A percentile compares a stretch with the other conserved stretches of the same genome.
These are phyloP conservation scores for Lentinula raphanica DNA, from an alignment of 768 basidiomycete species.

Conservation along the genomic window DNA sequence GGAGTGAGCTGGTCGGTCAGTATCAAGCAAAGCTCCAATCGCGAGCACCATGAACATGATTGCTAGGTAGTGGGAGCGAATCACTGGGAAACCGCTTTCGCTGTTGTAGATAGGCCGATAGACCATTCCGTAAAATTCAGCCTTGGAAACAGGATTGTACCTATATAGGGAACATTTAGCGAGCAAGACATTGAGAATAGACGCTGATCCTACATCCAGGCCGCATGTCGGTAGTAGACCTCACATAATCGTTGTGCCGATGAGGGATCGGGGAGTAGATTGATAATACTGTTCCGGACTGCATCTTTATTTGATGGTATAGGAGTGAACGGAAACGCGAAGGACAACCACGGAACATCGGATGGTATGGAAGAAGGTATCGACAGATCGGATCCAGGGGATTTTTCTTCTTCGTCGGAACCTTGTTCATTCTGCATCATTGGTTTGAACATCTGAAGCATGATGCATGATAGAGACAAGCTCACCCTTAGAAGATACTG, in stretches of 20 bases:
- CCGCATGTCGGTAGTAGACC: constrained; percentile 61
- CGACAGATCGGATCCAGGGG: constrained; percentile 28
- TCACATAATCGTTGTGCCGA: constrained; percentile 37
- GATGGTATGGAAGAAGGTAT: constrained; percentile 43
- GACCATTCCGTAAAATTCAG: constrained; percentile 48
- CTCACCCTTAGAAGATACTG: constrained; percentile 65
- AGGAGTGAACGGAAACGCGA: constrained; percentile 54
- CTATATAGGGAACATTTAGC: constrained; percentile 24
- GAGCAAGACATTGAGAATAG: background rate
- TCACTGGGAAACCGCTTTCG: constrained; percentile 30
- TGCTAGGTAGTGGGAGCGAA: constrained; percentile 50
- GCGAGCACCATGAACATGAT: constrained; percentile 63
- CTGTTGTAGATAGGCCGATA: constrained; percentile 50
- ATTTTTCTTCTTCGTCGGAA: constrained; percentile 47
- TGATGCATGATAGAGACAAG: background rate
- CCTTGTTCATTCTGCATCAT: constrained; percentile 51
- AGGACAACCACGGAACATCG: constrained; percentile 55
- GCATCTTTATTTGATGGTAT: constrained; percentile 33
- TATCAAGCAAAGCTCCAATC: constrained; percentile 57
- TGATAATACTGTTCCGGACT: constrained; percentile 39
- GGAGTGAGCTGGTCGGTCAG: constrained; percentile 47
- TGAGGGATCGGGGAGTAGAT: constrained; percentile 37
- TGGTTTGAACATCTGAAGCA: background rate
- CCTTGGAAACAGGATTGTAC: constrained; percentile 62
- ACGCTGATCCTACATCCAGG: constrained; percentile 56